Conservation (phyloP, 768 basidiomycete species). For the Pisolithus marmoratus region DNA sequence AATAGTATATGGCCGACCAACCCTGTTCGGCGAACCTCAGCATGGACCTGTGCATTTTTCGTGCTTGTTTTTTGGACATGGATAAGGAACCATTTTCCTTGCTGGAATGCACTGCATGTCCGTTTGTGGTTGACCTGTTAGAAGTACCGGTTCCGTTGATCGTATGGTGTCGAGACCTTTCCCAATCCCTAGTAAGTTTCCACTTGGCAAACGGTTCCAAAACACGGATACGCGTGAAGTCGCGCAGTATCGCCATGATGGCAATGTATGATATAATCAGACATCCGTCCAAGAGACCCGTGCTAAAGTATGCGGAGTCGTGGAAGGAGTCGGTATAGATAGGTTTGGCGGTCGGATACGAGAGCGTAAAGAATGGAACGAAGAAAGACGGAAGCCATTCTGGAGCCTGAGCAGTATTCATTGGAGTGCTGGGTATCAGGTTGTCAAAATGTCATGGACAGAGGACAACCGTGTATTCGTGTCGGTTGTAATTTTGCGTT, state of each 20-base stretch:
- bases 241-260: conserved; percentile 82
- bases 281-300: conserved; percentile 74
- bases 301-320: conserved; percentile 61
- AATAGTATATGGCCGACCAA: conserved; percentile 82
- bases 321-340: conserved; percentile 64
- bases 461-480: conserved; percentile 6
- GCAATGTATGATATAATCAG: conserved; percentile 78
- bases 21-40: conserved; percentile 94
- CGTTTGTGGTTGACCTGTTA: conserved; percentile 24
- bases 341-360: conserved; percentile 58
- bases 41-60: conserved; percentile 63
- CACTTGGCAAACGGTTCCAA: conserved; percentile 79
- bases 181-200: conserved; percentile 59
- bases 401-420: conserved; percentile 32
- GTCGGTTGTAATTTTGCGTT: conserved; percentile 19
- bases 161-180: conserved; percentile 15
- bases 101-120: conserved; percentile 22
- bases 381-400: conserved; percentile 49
- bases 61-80: conserved; percentile 43
- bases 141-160: conserved; percentile 1
- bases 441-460: conserved; percentile 33
- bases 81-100: conserved; percentile 11
- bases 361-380: conserved; percentile 67
- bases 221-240: conserved; percentile 63
- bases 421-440: conserved; percentile 23